Percentiles rank a stretch among this genome's conserved stretches.
These are phyloP conservation scores for Oryza coarctata DNA, from an alignment of 176 grass and related monocot species.

Conservation along the genomic window DNA sequence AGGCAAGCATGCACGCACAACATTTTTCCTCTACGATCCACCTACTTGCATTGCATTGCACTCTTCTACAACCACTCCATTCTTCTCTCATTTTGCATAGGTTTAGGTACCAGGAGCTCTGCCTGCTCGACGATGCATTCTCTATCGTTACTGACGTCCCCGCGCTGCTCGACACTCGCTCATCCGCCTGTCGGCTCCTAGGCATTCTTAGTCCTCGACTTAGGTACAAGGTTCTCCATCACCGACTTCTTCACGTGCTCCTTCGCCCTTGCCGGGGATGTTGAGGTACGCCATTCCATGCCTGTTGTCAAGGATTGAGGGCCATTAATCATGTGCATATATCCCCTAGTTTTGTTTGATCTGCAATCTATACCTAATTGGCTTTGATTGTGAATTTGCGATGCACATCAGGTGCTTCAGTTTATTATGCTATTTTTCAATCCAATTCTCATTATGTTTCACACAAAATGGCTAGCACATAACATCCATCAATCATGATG, in stretches of 20 bases:
- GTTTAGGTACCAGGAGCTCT: conserved; percentile 46
- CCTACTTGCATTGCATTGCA: not conserved
- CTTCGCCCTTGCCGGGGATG: conserved; percentile 67
- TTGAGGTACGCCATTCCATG: conserved; percentile 42
- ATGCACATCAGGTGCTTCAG: too few relatives aligned
- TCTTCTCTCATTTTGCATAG: conserved; percentile 19
- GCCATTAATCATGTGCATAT: not conserved
- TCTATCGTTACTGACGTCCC: conserved; percentile 41
- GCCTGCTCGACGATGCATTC: conserved; percentile 53
- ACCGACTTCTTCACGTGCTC: conserved; percentile 74
- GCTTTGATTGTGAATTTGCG: not conserved
- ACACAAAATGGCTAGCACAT: not conserved
- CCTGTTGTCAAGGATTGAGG: not conserved
- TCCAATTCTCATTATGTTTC: not conserved
- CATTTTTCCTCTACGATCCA: not conserved
- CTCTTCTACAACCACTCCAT: not conserved
- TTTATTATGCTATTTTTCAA: not conserved
- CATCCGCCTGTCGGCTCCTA: conserved; percentile 40
- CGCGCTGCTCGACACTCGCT: conserved; percentile 44
- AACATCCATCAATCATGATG: not conserved
- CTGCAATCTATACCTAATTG: not conserved
- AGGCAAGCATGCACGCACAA: conserved; percentile 24
- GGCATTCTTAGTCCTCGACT: not conserved
- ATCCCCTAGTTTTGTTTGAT: not conserved
- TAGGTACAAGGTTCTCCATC: conserved; percentile 34